These are phyloP conservation scores for Rhizoctonia solani DNA, from an alignment of 1,284 basidiomycete genomes.

Conservation along the genomic window DNA sequence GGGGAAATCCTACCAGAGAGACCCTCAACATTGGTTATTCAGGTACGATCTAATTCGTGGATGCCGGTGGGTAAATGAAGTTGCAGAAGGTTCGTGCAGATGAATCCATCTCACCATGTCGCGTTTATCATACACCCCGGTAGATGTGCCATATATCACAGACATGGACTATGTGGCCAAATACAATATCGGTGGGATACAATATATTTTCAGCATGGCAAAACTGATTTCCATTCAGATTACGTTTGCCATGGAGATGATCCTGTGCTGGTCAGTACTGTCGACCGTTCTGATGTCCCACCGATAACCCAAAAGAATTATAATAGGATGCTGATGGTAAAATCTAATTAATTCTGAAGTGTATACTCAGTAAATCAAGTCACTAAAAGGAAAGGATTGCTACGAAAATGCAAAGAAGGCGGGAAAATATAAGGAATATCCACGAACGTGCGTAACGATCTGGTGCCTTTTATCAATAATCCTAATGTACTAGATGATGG, in stretches of 20 bases:
- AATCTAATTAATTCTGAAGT: not conserved
- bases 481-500: not conserved
- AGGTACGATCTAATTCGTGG: constrained; percentile 40
- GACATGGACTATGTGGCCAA: constrained; percentile 36
- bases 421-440: constrained; percentile 40
- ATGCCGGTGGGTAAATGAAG: constrained; percentile 40
- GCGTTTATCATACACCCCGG: too few relatives aligned
- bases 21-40: not conserved
- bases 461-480: not conserved
- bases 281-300: not conserved
- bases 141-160: constrained; percentile 40
- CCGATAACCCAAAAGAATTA: not conserved
- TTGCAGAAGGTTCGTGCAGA: constrained; percentile 35
- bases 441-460: constrained; percentile 37
- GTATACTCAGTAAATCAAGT: constrained; percentile 20
- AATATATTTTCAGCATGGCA: not conserved
- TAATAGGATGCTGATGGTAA: constrained; percentile 23
- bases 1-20: not conserved
- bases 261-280: constrained; percentile 38
- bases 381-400: constrained; percentile 38
- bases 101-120: too few relatives aligned
- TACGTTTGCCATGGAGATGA: constrained; percentile 42
- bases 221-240: constrained; percentile 34
- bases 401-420: constrained; percentile 37
- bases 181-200: constrained; percentile 38